phyloP scores from a whole-genome alignment of 345 rosid species.

The Arabis hirsuta region DNA sequence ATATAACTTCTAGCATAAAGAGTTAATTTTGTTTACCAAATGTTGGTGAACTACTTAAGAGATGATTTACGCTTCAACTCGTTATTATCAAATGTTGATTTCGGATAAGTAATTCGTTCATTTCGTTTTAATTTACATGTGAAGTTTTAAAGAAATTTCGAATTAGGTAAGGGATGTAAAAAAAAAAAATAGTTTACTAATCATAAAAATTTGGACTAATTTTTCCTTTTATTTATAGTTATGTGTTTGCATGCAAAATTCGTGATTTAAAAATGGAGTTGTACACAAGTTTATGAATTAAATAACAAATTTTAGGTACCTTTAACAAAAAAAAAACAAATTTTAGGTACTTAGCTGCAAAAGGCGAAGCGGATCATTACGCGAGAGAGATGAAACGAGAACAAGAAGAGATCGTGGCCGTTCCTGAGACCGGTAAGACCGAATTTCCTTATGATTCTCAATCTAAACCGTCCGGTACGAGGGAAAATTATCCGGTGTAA shows the following conservation, averaged over 20 bases:
- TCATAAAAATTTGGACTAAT: neutral
- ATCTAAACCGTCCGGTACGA: neutral
- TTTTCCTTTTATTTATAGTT: no score
- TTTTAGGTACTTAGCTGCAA: constrained; percentile 84
- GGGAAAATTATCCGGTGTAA: constrained; percentile 4
- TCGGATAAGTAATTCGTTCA: no score
- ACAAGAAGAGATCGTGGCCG: constrained; percentile 75
- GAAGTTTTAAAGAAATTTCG: neutral
- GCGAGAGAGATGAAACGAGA: constrained; percentile 77
- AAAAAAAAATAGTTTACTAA: neutral
- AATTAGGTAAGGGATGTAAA: neutral
- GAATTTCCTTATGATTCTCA: neutral
- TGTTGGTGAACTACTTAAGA: no score
- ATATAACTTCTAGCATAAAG: neutral
- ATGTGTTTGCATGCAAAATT: constrained; percentile 4
- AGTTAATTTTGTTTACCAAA: neutral
- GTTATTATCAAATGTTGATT: no score
- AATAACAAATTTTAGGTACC: constrained; percentile 53
- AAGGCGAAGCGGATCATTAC: constrained; percentile 94
- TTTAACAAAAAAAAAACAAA: no score
- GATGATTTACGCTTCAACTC: no score
- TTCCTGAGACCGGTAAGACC: constrained; percentile 76
- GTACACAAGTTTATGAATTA: neutral
- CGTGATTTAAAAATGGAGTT: neutral
- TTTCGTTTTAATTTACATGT: neutral